A percentile compares a stretch with the other conserved stretches of the same genome.
phyloP scores from a whole-genome alignment of 2,329 filamentous ascomycete genomes.

The Torrubiellomyces zombiae region DNA sequence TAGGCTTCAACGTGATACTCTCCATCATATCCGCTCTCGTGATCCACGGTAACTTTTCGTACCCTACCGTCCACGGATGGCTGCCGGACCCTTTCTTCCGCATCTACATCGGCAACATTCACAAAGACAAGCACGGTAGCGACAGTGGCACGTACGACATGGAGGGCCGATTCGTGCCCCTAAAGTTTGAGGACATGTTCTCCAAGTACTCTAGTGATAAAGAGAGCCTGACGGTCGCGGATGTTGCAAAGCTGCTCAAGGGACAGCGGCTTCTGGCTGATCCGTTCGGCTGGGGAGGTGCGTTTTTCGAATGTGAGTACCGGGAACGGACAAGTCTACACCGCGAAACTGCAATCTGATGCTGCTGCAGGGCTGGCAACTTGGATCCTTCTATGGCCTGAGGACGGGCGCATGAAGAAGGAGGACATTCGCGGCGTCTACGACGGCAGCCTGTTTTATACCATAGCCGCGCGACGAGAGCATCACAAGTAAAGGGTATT shows the following conservation, averaged over 20 bases:
- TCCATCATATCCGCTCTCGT: slow-evolving; percentile 21
- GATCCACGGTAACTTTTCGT: slow-evolving; percentile 26
- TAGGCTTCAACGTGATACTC: slow-evolving; percentile 23
- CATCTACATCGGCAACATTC: slow-evolving; percentile 19
- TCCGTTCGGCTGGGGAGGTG: slow-evolving; percentile 18
- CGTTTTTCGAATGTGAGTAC: slow-evolving; percentile 10
- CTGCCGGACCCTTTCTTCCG: slow-evolving; percentile 21
- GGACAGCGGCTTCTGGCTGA: slow-evolving; percentile 25
- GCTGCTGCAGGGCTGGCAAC: slow-evolving; percentile 12
- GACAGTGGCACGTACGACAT: slow-evolving; percentile 28
- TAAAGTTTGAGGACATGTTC: slow-evolving; percentile 34
- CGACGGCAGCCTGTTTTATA: slow-evolving; percentile 8
- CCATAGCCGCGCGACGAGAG: slow-evolving; percentile 2
- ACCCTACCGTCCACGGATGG: slow-evolving; percentile 21
- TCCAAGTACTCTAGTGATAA: slow-evolving; percentile 25
- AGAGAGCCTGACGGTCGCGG: slow-evolving; percentile 19
- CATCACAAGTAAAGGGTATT: too few relatives aligned
- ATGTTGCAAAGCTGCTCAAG: slow-evolving; percentile 19
- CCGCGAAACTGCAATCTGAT: background rate
- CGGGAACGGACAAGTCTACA: background rate
- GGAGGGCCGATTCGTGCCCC: slow-evolving; percentile 30
- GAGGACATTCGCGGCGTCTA: slow-evolving; percentile 24
- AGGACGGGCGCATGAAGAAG: slow-evolving; percentile 38
- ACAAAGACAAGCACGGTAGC: slow-evolving; percentile 28
- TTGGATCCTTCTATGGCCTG: slow-evolving; percentile 33